These are phyloP conservation scores for Epichloe uncinata DNA, from an alignment of 2,329 filamentous ascomycete genomes.

Conservation along the genomic window DNA sequence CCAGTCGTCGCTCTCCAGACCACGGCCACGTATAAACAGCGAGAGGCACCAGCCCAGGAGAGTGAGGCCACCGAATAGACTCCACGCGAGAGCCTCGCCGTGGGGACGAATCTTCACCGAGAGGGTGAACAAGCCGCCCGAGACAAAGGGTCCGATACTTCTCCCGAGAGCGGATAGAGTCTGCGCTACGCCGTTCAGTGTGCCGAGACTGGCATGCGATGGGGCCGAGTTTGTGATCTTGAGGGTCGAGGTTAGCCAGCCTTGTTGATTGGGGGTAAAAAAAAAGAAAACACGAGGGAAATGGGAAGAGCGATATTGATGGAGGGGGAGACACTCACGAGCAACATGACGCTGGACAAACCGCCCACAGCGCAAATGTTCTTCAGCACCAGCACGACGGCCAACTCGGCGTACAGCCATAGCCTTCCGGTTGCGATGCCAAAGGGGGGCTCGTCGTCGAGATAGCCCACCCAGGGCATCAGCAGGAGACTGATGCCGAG, in stretches of 20 bases:
- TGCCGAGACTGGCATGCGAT: slow-evolving; percentile 72
- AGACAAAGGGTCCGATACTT: slow-evolving; percentile 77
- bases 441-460: slow-evolving; percentile 41
- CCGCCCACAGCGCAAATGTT: slow-evolving; percentile 84
- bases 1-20: slow-evolving; percentile 47
- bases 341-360: slow-evolving; percentile 72
- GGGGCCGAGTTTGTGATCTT: slow-evolving; percentile 90
- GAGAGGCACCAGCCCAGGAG: slow-evolving; percentile 70
- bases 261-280: too few relatives aligned
- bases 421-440: slow-evolving; percentile 46
- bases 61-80: slow-evolving; percentile 71
- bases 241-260: background rate
- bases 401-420: slow-evolving; percentile 74
- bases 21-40: slow-evolving; percentile 57
- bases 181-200: slow-evolving; percentile 86
- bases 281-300: too few relatives aligned
- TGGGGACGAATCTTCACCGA: slow-evolving; percentile 61
- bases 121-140: slow-evolving; percentile 73
- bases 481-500: slow-evolving; percentile 72
- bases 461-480: slow-evolving; percentile 84
- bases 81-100: slow-evolving; percentile 77
- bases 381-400: slow-evolving; percentile 68
- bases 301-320: background rate
- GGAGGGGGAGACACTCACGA: slow-evolving; percentile 43
- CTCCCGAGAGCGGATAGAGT: slow-evolving; percentile 84